Conservation (phyloP, 2,329 filamentous ascomycete genomes). For the Venturiaceae sp. region DNA sequence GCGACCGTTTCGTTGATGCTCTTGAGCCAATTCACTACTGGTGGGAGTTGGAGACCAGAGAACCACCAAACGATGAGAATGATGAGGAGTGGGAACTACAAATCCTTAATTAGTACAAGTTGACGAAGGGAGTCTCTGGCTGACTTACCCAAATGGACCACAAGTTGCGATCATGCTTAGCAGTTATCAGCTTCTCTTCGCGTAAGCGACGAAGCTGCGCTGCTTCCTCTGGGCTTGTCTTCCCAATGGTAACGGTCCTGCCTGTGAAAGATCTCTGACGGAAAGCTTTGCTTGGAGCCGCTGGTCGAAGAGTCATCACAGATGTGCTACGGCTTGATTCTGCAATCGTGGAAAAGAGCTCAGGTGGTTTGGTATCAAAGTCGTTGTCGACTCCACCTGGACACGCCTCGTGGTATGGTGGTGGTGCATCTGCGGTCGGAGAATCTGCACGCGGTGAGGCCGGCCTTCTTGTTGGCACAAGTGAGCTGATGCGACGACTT, state of each 20-base stretch:
- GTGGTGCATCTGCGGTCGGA: slow-evolving; percentile 25
- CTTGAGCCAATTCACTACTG: slow-evolving; percentile 4
- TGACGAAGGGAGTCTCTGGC: not conserved
- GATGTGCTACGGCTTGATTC: not conserved
- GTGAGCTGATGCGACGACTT: slow-evolving; percentile 61
- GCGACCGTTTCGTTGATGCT: slow-evolving; percentile 1
- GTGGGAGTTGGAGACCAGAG: slow-evolving; percentile 1
- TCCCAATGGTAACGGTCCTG: slow-evolving; percentile 26
- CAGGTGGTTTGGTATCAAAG: slow-evolving; percentile 9
- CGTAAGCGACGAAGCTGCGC: slow-evolving; percentile 36
- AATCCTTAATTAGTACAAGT: not conserved
- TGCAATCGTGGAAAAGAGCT: not conserved
- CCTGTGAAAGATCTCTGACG: not conserved
- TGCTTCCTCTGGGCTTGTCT: slow-evolving; percentile 34
- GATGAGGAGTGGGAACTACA: slow-evolving; percentile 6
- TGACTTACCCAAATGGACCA: slow-evolving; percentile 44
- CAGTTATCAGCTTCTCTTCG: slow-evolving; percentile 36
- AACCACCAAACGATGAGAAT: slow-evolving; percentile 5
- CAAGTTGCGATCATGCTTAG: slow-evolving; percentile 40
- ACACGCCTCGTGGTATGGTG: slow-evolving; percentile 9
- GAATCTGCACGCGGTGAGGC: slow-evolving; percentile 20
- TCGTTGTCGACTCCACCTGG: slow-evolving; percentile 5
- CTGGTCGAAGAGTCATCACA: slow-evolving; percentile 5
- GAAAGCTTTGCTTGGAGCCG: not conserved
- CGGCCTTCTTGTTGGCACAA: slow-evolving; percentile 45